Percentiles rank a stretch among this genome's conserved stretches.
These are phyloP conservation scores for Pichia norvegensis DNA, from an alignment of 1,139 yeast species.

Conservation along the genomic window DNA sequence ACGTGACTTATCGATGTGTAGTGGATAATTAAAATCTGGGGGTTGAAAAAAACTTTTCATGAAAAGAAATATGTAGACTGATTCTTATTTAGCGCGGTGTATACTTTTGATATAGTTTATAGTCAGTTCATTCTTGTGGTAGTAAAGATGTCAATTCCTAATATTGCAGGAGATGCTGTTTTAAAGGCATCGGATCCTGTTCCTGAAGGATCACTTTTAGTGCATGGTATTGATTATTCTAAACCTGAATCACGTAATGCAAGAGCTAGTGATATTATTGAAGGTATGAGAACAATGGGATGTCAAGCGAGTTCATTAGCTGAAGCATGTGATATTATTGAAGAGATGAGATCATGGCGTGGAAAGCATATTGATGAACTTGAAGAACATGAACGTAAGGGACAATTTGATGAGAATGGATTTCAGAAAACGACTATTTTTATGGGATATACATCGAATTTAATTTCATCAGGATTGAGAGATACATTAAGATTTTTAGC, in stretches of 20 bases:
- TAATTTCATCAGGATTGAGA: conserved; percentile 89
- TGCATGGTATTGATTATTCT: conserved; percentile 83
- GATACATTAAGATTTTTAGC: conserved; percentile 84
- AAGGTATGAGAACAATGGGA: conserved; percentile 92
- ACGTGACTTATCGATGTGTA: background rate
- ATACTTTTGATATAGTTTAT: background rate
- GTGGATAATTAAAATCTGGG: no score
- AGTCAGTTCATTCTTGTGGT: no score
- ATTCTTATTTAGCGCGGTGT: background rate
- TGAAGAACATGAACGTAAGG: conserved; percentile 63
- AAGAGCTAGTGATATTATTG: conserved; percentile 69
- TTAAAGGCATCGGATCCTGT: conserved; percentile 80
- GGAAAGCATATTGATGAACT: conserved; percentile 63
- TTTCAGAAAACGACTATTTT: conserved; percentile 83
- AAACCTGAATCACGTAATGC: conserved; percentile 55
- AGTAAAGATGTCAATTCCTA: conserved; percentile 40
- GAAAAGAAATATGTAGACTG: no score
- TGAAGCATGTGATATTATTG: conserved; percentile 82
- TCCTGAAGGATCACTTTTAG: conserved; percentile 68
- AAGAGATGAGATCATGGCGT: conserved; percentile 88
- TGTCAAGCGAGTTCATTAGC: conserved; percentile 88
- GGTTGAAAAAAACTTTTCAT: background rate
- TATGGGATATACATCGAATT: conserved; percentile 94
- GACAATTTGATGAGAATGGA: conserved; percentile 73
- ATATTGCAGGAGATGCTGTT: conserved; percentile 78